These are phyloP conservation scores for Boletus subluridellus DNA, from an alignment of 1,284 basidiomycete genomes.

Conservation along the genomic window DNA sequence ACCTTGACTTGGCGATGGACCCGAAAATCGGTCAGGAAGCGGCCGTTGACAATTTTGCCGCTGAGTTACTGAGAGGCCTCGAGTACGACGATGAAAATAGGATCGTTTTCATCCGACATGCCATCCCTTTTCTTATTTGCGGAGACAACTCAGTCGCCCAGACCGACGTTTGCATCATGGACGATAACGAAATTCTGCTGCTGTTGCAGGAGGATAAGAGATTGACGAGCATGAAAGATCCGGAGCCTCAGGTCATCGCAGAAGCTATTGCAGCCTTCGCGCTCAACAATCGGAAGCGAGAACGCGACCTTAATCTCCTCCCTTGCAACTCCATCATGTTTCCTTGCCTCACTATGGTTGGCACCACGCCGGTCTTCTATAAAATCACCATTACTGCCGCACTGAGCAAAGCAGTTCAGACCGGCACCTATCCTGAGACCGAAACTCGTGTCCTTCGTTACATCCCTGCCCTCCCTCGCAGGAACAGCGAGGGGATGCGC, in stretches of 20 bases:
- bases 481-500: not conserved
- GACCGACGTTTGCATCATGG: not conserved
- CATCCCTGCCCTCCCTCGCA: not conserved
- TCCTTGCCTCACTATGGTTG: not conserved
- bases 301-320: not conserved
- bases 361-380: not conserved
- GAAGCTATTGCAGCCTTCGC: not conserved
- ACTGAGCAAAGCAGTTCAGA: not conserved
- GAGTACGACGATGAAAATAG: not conserved
- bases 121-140: not conserved
- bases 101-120: not conserved
- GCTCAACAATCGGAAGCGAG: not conserved
- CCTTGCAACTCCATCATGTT: not conserved
- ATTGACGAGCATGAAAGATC: not conserved
- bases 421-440: not conserved
- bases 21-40: not conserved
- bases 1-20: not conserved
- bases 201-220: not conserved
- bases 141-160: not conserved
- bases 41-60: not conserved
- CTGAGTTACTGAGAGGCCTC: not conserved
- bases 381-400: not conserved
- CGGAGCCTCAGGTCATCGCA: not conserved
- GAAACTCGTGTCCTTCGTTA: not conserved
- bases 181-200: not conserved